phyloP scores from a whole-genome alignment of 1,284 basidiomycete genomes.

The Chiua sp. region DNA sequence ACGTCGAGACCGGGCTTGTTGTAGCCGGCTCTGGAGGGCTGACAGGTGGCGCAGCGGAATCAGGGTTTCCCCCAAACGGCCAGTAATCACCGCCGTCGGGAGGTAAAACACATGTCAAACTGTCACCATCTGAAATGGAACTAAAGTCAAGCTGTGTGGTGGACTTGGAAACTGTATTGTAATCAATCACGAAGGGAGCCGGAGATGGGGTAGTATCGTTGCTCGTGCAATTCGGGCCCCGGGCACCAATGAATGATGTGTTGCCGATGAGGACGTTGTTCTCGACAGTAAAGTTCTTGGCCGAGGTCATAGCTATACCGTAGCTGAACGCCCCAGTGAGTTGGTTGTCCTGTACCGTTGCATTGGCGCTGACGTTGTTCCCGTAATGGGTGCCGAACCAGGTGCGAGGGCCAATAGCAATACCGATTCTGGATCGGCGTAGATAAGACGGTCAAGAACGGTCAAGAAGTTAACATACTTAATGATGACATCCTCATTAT shows the following conservation, averaged over 20 bases:
- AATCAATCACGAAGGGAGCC: slow-evolving; percentile 63
- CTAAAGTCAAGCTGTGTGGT: slow-evolving; percentile 59
- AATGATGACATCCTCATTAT: slow-evolving; percentile 63
- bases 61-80: neutral
- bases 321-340: slow-evolving; percentile 78
- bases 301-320: slow-evolving; percentile 69
- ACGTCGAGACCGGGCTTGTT: slow-evolving; percentile 19
- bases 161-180: slow-evolving; percentile 45
- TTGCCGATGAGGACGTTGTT: slow-evolving; percentile 73
- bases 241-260: slow-evolving; percentile 76
- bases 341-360: slow-evolving; percentile 66
- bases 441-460: slow-evolving; percentile 1
- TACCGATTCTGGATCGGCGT: slow-evolving; percentile 57
- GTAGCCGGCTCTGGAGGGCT: slow-evolving; percentile 16
- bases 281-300: slow-evolving; percentile 70
- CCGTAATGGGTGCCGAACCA: slow-evolving; percentile 77
- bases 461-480: slow-evolving; percentile 52
- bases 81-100: neutral
- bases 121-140: slow-evolving; percentile 39
- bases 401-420: slow-evolving; percentile 77
- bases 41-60: slow-evolving; percentile 19
- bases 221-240: slow-evolving; percentile 72
- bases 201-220: slow-evolving; percentile 58
- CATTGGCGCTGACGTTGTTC: slow-evolving; percentile 64
- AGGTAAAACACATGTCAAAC: neutral